Conservation (phyloP, 2,329 filamentous ascomycete genomes). For the Lithohypha guttulata region DNA sequence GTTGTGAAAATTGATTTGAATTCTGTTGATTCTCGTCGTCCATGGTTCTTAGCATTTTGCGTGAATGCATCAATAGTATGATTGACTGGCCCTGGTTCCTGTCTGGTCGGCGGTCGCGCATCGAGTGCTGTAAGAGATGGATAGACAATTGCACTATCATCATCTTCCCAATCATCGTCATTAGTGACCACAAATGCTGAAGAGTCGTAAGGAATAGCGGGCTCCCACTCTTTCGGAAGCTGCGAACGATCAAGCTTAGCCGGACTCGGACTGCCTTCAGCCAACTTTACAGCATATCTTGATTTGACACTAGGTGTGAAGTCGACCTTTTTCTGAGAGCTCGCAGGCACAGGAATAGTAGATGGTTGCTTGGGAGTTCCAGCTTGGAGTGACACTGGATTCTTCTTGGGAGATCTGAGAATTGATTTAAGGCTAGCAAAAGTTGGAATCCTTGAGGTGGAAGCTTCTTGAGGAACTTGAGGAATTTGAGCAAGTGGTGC, state of each 20-base stretch:
- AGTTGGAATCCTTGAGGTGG: constrained; percentile 35
- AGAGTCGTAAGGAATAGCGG: constrained; percentile 20
- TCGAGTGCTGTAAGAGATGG: constrained; percentile 25
- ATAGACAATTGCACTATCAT: constrained; percentile 26
- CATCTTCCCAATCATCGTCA: constrained; percentile 17
- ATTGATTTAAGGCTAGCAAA: constrained; percentile 50
- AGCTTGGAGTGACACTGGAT: constrained; percentile 26
- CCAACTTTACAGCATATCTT: constrained; percentile 27
- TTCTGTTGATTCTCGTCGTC: constrained; percentile 22
- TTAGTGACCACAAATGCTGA: constrained; percentile 18
- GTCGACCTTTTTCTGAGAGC: constrained; percentile 64
- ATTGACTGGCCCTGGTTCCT: constrained; percentile 14
- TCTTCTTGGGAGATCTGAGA: constrained; percentile 41
- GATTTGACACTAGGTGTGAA: constrained; percentile 63
- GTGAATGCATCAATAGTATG: constrained; percentile 10
- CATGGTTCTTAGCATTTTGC: constrained; percentile 21
- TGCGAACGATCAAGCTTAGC: constrained; percentile 28
- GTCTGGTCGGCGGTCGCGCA: constrained; percentile 4
- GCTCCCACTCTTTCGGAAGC: constrained; percentile 12
- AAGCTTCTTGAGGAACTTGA: too few species aligned
- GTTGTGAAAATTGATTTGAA: constrained; percentile 24
- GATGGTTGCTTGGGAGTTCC: constrained; percentile 22
- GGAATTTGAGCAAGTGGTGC: not conserved
- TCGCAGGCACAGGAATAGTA: constrained; percentile 28
- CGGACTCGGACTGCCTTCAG: constrained; percentile 30